Percentiles rank a stretch among this genome's conserved stretches.
phyloP scores from a whole-genome alignment of 495 filamentous ascomycete genomes.

The Penicillium arizonense region DNA sequence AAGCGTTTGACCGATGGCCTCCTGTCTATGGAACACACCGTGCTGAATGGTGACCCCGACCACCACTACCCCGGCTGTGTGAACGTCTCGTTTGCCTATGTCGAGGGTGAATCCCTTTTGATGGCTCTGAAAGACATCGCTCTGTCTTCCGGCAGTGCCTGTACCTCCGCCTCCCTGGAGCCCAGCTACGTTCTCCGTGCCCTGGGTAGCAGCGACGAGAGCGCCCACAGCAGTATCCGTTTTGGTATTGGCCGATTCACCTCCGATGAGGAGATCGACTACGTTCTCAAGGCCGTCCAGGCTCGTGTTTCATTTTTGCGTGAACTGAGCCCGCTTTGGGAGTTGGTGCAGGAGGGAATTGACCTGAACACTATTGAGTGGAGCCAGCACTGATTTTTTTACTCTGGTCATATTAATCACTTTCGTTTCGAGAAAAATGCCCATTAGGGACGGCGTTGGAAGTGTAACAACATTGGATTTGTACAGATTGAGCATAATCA shows the following conservation, averaged over 20 bases:
- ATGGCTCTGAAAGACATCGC: constrained; percentile 99
- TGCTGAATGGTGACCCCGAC: constrained; percentile 80
- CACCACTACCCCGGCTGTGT: constrained; percentile 95
- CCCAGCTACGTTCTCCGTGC: constrained; percentile 94
- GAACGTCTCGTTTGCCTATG: constrained; percentile 96
- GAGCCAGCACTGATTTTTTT: constrained; percentile 64
- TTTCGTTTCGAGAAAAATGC: constrained; percentile 19
- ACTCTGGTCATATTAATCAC: constrained; percentile 18
- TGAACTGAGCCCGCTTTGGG: constrained; percentile 96
- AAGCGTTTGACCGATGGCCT: constrained; percentile 79
- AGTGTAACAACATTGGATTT: constrained; percentile 26
- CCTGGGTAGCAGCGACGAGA: constrained; percentile 93
- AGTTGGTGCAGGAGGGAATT: constrained; percentile 95
- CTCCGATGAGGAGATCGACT: constrained; percentile 92
- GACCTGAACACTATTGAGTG: constrained; percentile 97
- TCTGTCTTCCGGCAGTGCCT: constrained; percentile 92
- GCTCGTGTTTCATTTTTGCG: constrained; percentile 88
- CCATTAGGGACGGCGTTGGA: constrained; percentile 34
- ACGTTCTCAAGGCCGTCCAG: constrained; percentile 90
- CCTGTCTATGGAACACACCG: constrained; percentile 85
- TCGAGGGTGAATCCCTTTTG: constrained; percentile 94
- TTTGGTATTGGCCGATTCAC: constrained; percentile 98
- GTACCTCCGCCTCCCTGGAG: constrained; percentile 94
- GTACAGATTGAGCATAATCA: constrained; percentile 31
- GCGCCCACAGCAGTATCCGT: constrained; percentile 93